phyloP scores from a whole-genome alignment of 768 basidiomycete genomes.

The Cyclocybe cylindracea region DNA sequence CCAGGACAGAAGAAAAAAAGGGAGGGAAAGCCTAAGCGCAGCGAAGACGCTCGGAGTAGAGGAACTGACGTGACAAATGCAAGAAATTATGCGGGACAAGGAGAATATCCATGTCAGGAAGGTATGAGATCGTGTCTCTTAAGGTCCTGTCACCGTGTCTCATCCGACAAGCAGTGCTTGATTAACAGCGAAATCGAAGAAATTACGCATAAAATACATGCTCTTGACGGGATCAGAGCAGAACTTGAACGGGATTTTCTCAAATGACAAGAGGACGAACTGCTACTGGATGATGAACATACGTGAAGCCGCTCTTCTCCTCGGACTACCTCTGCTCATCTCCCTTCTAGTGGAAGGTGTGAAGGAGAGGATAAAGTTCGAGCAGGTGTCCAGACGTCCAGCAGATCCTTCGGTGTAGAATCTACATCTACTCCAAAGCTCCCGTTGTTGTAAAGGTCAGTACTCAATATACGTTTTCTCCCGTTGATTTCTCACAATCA shows the following conservation, averaged over 20 bases:
- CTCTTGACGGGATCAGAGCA: slow-evolving; percentile 76
- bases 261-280: slow-evolving; percentile 89
- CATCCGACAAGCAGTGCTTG: slow-evolving; percentile 62
- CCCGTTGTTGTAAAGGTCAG: slow-evolving; percentile 69
- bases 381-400: slow-evolving; percentile 44
- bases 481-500: slow-evolving; percentile 1
- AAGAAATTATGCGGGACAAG: slow-evolving; percentile 89
- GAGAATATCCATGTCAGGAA: slow-evolving; percentile 88
- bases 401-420: slow-evolving; percentile 34
- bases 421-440: slow-evolving; percentile 54
- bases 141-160: slow-evolving; percentile 2
- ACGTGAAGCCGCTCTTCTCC: too few relatives aligned
- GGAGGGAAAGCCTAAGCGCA: slow-evolving; percentile 67
- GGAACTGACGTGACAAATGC: slow-evolving; percentile 79
- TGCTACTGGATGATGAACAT: slow-evolving; percentile 97
- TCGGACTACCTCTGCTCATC: slow-evolving; percentile 2
- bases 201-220: slow-evolving; percentile 87
- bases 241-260: slow-evolving; percentile 83
- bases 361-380: slow-evolving; percentile 78
- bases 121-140: slow-evolving; percentile 46
- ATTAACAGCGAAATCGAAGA: slow-evolving; percentile 86
- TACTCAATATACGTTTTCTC: not conserved
- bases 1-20: slow-evolving; percentile 48
- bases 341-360: slow-evolving; percentile 79
- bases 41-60: slow-evolving; percentile 77